phyloP scores from a whole-genome alignment of 768 basidiomycete genomes.

The Lactarius deliciosus region DNA sequence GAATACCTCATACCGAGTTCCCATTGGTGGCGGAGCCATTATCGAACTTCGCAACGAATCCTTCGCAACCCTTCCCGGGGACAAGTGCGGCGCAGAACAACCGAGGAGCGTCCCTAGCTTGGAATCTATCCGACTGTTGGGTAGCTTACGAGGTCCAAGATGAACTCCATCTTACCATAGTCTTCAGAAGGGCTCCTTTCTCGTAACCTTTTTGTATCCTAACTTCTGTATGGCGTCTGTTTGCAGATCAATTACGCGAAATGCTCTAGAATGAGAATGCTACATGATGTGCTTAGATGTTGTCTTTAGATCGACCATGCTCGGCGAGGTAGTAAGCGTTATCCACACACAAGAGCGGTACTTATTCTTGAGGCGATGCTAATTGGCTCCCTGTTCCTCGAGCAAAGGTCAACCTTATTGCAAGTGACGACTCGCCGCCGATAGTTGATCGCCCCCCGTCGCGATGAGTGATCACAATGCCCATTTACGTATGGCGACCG shows the following conservation, averaged over 20 bases:
- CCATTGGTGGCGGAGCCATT: neutral
- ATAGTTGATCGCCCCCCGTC: too few relatives aligned
- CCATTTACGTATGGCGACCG: too few relatives aligned
- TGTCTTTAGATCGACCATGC: neutral
- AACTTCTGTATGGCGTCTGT: neutral
- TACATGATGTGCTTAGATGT: neutral
- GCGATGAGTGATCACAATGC: too few relatives aligned
- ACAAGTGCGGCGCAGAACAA: neutral
- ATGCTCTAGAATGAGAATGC: neutral
- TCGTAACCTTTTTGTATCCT: neutral
- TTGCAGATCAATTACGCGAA: neutral
- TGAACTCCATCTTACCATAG: conserved; percentile 14
- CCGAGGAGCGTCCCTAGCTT: neutral
- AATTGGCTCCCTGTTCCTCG: too few relatives aligned
- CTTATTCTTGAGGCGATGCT: too few relatives aligned
- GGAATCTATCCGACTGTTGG: neutral
- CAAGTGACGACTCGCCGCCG: too few relatives aligned
- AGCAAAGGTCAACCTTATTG: too few relatives aligned
- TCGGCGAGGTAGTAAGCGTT: neutral
- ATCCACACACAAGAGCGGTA: too few relatives aligned
- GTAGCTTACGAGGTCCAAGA: conserved; percentile 5
- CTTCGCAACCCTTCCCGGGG: neutral
- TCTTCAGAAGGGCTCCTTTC: conserved; percentile 6
- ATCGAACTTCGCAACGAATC: neutral
- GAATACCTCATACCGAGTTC: neutral